Evolutionary conservation across 192 early-diverging fungal genomes (phyloP), one percentile per base, ranked within the genome.

Genomic region (Coemansia sp.): DNA sequence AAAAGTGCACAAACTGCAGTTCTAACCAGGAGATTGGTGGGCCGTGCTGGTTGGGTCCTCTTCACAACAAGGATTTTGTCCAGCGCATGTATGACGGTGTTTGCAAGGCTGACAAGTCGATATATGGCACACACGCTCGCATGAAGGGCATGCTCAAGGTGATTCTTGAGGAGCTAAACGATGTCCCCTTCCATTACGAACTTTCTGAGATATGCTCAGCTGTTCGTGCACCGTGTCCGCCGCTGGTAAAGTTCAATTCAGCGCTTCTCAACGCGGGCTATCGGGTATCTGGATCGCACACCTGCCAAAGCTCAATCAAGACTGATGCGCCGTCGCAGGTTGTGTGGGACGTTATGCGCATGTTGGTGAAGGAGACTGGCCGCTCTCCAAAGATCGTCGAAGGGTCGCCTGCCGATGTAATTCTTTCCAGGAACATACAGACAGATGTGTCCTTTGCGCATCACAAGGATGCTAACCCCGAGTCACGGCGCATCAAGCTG

Each of bases 61-160:
- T 98, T 36, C 97, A 99, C 75, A 85, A 97, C 68, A 69, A 75
- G 32, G 84, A 83, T 7, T 99, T 98, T 87, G 89, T 99, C 11
- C 72, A 80, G 46, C 80, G 87, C 61, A 94, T 98, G 92, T 82
- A 82, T 69, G 73, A 89, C 49, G 83, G 91, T 62, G 88, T 98
- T 47, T 86, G 88, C 63, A 78, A 71, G 4, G 69, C 86, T 0
- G 84, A 69, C 21, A 61, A 67, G 15, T 69, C 73, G 1, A 80
- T 85, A 21, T 99, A 92, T 79, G 89, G 89, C 51, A 99, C 98
- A 0, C 78, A 87, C 49, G 66, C 86, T 21, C 85, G 98, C 61
- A 98, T 99, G 91, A 65, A 89, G 72, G 98, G 98, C 45, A 99
- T 99, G 97, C 83, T 99, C 52, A 88, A 91, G 37, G 92, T 99